Evolutionary conservation across 306 rosid genomes (phyloP).

Genomic region (Vicia faba): DNA sequence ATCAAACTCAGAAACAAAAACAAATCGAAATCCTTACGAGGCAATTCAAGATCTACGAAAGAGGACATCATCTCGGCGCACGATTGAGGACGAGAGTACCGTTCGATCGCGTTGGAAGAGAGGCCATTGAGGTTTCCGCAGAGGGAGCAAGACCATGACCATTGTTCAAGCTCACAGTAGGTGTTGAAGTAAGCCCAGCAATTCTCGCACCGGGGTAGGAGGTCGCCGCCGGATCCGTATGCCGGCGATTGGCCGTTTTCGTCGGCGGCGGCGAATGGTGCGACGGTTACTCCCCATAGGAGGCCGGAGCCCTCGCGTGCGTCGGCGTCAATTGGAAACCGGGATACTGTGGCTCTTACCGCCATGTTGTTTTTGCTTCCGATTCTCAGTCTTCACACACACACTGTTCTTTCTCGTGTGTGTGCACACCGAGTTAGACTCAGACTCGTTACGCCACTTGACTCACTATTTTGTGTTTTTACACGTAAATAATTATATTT

Average conservation of each 20-base stretch:
- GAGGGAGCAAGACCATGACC: slow-evolving; percentile 89
- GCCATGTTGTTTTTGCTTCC: slow-evolving; percentile 53
- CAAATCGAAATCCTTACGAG: slow-evolving; percentile 29
- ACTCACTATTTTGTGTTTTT: slow-evolving; percentile 16
- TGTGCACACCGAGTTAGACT: slow-evolving; percentile 35
- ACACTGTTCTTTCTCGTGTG: slow-evolving; percentile 16
- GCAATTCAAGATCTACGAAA: slow-evolving; percentile 91
- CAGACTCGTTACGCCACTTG: slow-evolving; percentile 13
- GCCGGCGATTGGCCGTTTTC: slow-evolving; percentile 65
- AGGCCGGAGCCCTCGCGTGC: slow-evolving; percentile 89
- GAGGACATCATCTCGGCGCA: slow-evolving; percentile 91
- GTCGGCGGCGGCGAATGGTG: slow-evolving; percentile 73
- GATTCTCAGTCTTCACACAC: not conserved
- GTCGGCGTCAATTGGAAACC: slow-evolving; percentile 78
- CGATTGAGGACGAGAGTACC: slow-evolving; percentile 74
- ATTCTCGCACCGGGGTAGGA: slow-evolving; percentile 83
- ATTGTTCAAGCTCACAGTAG: slow-evolving; percentile 83
- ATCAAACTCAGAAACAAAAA: not conserved
- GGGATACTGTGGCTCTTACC: slow-evolving; percentile 77
- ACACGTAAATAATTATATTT: too few species aligned
- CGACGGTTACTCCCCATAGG: slow-evolving; percentile 86
- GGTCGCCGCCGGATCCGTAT: slow-evolving; percentile 72
- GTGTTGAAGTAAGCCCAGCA: slow-evolving; percentile 94
- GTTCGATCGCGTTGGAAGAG: slow-evolving; percentile 66
- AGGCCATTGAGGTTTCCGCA: slow-evolving; percentile 93